Percentiles rank a stretch among this genome's conserved stretches.
phyloP scores from a whole-genome alignment of 179 eudicot species.

The Camellia oleifera region DNA sequence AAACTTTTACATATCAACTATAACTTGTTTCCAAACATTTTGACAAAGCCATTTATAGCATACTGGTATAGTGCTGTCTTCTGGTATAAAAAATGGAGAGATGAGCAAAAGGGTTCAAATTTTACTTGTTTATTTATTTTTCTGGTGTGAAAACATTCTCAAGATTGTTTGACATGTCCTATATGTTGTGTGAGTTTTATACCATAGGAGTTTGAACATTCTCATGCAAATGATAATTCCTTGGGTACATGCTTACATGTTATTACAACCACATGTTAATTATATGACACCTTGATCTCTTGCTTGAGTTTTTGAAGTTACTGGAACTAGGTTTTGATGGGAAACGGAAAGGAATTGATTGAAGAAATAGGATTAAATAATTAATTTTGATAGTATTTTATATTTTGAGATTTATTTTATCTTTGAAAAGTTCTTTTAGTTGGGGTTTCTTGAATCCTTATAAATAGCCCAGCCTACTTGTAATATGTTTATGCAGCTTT shows the following conservation, averaged over 20 bases:
- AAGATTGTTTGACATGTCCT: neutral
- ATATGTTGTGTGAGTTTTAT: neutral
- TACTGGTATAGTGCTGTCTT: neutral
- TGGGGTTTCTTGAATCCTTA: no score
- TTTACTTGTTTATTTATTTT: neutral
- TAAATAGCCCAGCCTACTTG: no score
- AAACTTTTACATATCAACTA: neutral
- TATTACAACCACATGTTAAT: no score
- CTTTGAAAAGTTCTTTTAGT: no score
- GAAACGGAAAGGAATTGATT: no score
- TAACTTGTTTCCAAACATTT: neutral
- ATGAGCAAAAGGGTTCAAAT: neutral
- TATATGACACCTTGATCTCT: neutral
- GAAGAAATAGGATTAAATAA: no score
- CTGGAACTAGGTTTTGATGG: neutral
- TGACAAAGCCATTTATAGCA: neutral
- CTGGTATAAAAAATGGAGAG: neutral
- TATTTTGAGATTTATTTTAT: no score
- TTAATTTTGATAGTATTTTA: no score
- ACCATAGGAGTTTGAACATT: neutral
- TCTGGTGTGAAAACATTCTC: conserved; percentile 1
- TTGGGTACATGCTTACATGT: no score
- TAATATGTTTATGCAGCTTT: no score
- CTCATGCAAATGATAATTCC: no score
- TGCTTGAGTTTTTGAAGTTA: neutral